These are phyloP conservation scores for Phytophthora podocarpi DNA, from an alignment of 352 stramenopile genomes.

Conservation along the genomic window DNA sequence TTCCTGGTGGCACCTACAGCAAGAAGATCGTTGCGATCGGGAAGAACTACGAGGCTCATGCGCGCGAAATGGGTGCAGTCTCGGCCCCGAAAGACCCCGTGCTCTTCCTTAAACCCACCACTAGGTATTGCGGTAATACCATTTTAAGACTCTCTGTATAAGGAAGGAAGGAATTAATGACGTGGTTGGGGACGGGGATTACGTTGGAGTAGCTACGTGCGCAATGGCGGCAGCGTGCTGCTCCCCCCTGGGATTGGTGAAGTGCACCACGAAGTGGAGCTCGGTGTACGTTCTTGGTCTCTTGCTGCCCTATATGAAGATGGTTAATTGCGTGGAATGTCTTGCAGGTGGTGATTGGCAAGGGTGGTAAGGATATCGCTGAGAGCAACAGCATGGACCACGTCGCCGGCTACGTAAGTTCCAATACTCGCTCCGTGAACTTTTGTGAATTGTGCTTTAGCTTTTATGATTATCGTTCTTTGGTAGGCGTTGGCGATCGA, in stretches of 20 bases:
- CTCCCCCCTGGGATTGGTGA: conserved; percentile 71
- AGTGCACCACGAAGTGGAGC: conserved; percentile 87
- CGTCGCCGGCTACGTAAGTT: conserved; percentile 66
- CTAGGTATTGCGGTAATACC: too few species aligned
- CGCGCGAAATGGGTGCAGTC: conserved; percentile 74
- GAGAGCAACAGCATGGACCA: conserved; percentile 71
- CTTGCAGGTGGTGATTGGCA: conserved; percentile 71
- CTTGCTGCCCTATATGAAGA: too few species aligned
- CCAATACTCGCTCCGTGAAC: neutral
- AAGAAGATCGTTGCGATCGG: conserved; percentile 87
- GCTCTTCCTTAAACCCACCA: conserved; percentile 86
- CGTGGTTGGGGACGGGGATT: neutral
- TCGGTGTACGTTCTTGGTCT: conserved; percentile 58
- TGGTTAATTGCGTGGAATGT: too few species aligned
- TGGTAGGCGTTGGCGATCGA: conserved; percentile 70
- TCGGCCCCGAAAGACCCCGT: conserved; percentile 73
- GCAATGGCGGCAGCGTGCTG: conserved; percentile 60
- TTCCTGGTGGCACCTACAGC: conserved; percentile 27
- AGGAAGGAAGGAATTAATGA: neutral
- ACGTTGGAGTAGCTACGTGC: conserved; percentile 63
- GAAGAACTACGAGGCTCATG: conserved; percentile 88
- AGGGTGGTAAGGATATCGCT: conserved; percentile 60
- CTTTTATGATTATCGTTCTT: neutral
- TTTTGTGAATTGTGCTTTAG: neutral
- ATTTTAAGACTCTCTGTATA: too few species aligned